Evolutionary conservation across 208 protist species (phyloP), one percentile per base, ranked within the genome.

Genomic region (Porcisia deanei): DNA sequence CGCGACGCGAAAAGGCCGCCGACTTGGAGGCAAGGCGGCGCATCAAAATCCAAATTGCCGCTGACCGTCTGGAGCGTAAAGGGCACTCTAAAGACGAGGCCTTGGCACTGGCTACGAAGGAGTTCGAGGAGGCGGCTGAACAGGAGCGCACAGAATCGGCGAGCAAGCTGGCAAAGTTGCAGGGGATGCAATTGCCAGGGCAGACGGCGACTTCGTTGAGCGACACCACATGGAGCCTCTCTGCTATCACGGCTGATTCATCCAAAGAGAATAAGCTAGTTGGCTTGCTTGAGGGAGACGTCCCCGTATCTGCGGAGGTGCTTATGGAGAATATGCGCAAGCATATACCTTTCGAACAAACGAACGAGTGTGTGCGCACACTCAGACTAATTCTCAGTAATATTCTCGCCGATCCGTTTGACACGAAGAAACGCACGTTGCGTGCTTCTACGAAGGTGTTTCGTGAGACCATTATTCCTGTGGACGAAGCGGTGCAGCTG

Each of bases 301-400:
- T 53, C 3, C 65, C 76, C 14, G 1, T 61, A 6, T 61, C 43
- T 22, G 73, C 71, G 37, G 73, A 83, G 68, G 67, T 30, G 22
- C 69, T 92, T 0, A 86, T 89, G 2, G 80, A 71, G 5, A 49
- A 12, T 45, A 81, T 93, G 30, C 43, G 73, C 5, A 76, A 76
- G 30, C 69, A 76, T 71, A 37, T 65, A 3, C 60, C 85, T 25
- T 64, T 65, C 12, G 52, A 71, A 2, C 76, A 75, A 20, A 53
- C 70, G 7, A 71, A 25, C 10, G 79, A 86, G 64, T 91, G 87
- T 52, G 14, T 87, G 37, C 75, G 76, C 10, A 86, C 88, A 59
- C 82, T 96, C 52, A 79, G 76, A 4, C 83, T 82, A 4, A 91
- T 97, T 64, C 76, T 97, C 53, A 70, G 39, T 9, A 94, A 95